Conservation (phyloP, 495 filamentous ascomycete species). For the Penicillium crystallinum region DNA sequence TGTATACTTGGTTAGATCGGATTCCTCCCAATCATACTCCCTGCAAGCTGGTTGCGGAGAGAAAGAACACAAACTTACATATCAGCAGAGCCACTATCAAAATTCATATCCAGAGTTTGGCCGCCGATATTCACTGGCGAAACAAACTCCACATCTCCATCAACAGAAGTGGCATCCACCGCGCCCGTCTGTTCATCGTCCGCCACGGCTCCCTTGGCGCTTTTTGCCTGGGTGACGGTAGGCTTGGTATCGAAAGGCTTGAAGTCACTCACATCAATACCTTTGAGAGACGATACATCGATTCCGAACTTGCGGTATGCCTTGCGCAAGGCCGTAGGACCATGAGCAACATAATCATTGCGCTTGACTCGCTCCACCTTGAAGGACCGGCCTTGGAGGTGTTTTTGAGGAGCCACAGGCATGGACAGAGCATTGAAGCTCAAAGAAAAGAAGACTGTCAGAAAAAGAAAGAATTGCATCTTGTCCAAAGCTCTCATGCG, state of each 20-base stretch:
- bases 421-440: conserved; percentile 37
- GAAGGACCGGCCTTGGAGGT: conserved; percentile 43
- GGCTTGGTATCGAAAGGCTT: conserved; percentile 25
- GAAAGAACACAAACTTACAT: conserved; percentile 50
- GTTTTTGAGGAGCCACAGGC: conserved; percentile 20
- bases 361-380: conserved; percentile 56
- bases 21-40: background rate
- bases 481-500: conserved; percentile 4
- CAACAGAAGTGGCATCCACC: conserved; percentile 56
- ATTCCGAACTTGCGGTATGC: conserved; percentile 62
- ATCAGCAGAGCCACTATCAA: conserved; percentile 81
- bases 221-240: conserved; percentile 13
- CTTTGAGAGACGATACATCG: conserved; percentile 16
- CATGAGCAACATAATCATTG: conserved; percentile 47
- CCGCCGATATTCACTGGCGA: conserved; percentile 67
- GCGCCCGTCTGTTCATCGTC: conserved; percentile 43
- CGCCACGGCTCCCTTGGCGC: conserved; percentile 6
- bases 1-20: conserved; percentile 13
- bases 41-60: background rate
- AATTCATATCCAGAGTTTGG: conserved; percentile 67
- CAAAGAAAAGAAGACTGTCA: conserved; percentile 28
- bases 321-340: conserved; percentile 53
- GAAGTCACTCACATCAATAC: conserved; percentile 32
- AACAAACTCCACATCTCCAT: conserved; percentile 64
- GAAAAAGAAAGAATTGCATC: conserved; percentile 30